Base-by-base conservation (phyloP, 2,329 filamentous ascomycete species). In the Byssochlamys sp. region DNA sequence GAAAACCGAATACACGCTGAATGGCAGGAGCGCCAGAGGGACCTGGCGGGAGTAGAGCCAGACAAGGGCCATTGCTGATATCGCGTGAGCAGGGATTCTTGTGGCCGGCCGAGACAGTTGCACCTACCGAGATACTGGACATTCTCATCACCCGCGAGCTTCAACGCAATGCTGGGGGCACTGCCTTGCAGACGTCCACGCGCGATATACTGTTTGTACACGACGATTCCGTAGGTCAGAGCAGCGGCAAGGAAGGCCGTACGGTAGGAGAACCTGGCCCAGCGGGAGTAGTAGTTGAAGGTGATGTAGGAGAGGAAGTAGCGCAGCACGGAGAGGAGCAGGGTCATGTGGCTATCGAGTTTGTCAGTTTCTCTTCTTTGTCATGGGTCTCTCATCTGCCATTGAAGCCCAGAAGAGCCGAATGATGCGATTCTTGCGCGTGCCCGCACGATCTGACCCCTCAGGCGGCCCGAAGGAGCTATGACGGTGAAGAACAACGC, bases 1-100 rank as follows among this genome's bases (percentile, higher is more conserved):
- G 86, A 99, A 99, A 75, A 97, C 77, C 59, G 92, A 97, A 84
- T 97, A 99, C 75, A 99, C 90, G 66, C 86, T 87, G 79, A 96
- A 99, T 28, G 94, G 94, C 57, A 96, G 84, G 68, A 99, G 84
- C 57, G 94, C 94, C 66, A 96, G 82, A 39, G 90, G 86, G 68
- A 95, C 88, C 78, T 96, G 91, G 66, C 89, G 88, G 60, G 87
- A 86, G 76, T 92, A 87, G 67, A 99, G 89, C 94, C 94, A 99
- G 68, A 97, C 84, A 61, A 97, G 81, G 57, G 91, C 91, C 89
- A 97, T 91, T 67, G 84, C 91, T 95, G 69, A 39, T 26, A 35
- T 35, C 48, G 19, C 31, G 62, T 57, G 29, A 50, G 57, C 31
- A 58, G 56, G 25, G n/a, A 26, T 12, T 10, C 39, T 56, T 12